Base-by-base conservation (phyloP, 2,329 filamentous ascomycete species). In the Calonectria henricotiae region DNA sequence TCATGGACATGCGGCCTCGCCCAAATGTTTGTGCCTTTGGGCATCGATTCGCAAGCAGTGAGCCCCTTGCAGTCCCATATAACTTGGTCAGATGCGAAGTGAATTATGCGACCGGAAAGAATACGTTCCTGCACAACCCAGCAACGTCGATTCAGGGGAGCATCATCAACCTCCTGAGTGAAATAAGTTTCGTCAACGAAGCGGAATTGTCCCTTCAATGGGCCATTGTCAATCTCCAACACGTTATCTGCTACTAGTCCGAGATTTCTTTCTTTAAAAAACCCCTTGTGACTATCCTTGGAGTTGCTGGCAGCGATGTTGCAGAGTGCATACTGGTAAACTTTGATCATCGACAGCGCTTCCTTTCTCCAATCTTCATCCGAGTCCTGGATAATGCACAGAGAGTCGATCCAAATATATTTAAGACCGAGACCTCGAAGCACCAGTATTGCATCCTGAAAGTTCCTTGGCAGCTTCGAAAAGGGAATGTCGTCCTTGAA, bases 41-140 rank as follows among this genome's bases (percentile, higher is more conserved):
- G 35, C 23, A 23, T 17, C 15, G 51, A 58, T 25, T 58, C 51
- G 2, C 4, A 15, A 25, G 51, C 51, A 4, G 23, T n/a, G 43
- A 51, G 15, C 67, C 71, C 67, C 6, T 30, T 25, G 4, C 70
- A 73, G 20, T 72, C 72, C 72, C 72, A 73, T 4, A 72, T 51
- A 15, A 69, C 62, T 37, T 73, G 72, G 5, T 68, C 60, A 1
- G 51, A 64, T 25, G 64, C 41, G 27, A 72, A 73, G 5, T 73
- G 70, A 12, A 70, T 58, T 39, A 73, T 71, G 13, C 72, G 67
- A 2, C 5, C 12, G 6, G 72, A 72, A 4, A 73, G 32, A 4
- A 71, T 47, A 1, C 72, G 70, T 27, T 73, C 72, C 23, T 73
- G 70, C 1, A 51, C 20, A 25, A 73, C 72, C 72, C 72, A 73